Evolutionary conservation across 805 yeast species (phyloP).

Genomic region (Candida sonorensis): DNA sequence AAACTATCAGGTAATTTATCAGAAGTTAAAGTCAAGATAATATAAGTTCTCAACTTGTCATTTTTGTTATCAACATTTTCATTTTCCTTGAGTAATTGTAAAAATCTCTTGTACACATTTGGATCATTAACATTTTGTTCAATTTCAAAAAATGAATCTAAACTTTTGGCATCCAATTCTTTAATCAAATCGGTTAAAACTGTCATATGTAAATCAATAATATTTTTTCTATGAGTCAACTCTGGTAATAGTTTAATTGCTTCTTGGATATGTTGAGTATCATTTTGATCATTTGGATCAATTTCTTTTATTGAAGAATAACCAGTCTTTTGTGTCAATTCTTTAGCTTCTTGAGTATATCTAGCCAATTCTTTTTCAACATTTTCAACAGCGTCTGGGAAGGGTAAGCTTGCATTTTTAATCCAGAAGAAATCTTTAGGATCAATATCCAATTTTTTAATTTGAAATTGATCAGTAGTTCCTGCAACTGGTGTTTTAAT

Average conservation of each 20-base stretch:
- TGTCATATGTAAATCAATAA: slow-evolving; percentile 96
- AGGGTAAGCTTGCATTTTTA: slow-evolving; percentile 77
- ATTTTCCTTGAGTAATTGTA: slow-evolving; percentile 46
- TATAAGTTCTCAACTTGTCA: slow-evolving; percentile 85
- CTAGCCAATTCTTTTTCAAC: slow-evolving; percentile 76
- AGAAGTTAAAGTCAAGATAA: slow-evolving; percentile 62
- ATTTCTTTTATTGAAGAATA: slow-evolving; percentile 71
- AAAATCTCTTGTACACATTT: slow-evolving; percentile 50
- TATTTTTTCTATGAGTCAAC: slow-evolving; percentile 76
- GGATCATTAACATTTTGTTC: slow-evolving; percentile 76
- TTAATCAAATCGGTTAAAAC: slow-evolving; percentile 78
- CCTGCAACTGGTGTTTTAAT: slow-evolving; percentile 30
- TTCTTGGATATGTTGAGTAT: slow-evolving; percentile 65
- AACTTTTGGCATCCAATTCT: slow-evolving; percentile 76
- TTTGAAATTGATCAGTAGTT: slow-evolving; percentile 23
- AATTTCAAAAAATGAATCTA: slow-evolving; percentile 89
- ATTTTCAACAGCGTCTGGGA: slow-evolving; percentile 98
- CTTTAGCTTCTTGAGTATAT: slow-evolving; percentile 85
- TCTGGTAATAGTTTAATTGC: slow-evolving; percentile 93
- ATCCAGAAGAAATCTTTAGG: slow-evolving; percentile 93
- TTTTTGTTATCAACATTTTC: slow-evolving; percentile 48
- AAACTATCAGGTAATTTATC: slow-evolving; percentile 39
- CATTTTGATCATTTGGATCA: slow-evolving; percentile 49
- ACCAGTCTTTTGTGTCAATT: slow-evolving; percentile 68
- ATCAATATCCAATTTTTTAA: slow-evolving; percentile 76